These are phyloP conservation scores for Dipodascopsis tothii DNA, from an alignment of 805 yeast genomes.

Conservation along the genomic window DNA sequence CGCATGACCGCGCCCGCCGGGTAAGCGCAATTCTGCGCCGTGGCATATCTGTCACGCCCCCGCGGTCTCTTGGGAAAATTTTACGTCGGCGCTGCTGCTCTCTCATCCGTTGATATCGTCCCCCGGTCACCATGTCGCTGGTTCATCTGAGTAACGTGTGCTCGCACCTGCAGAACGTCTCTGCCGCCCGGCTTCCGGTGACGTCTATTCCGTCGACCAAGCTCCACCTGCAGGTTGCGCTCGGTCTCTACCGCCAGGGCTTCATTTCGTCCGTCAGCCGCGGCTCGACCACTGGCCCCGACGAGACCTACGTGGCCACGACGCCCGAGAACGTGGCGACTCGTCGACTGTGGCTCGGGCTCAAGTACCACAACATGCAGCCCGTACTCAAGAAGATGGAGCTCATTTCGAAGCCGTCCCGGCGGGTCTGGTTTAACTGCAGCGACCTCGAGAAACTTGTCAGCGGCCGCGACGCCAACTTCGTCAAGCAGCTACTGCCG, in stretches of 20 bases:
- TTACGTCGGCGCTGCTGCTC: too few relatives aligned
- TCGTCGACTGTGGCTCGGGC: slow-evolving; percentile 83
- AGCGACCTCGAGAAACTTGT: slow-evolving; percentile 67
- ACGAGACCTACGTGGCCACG: slow-evolving; percentile 44
- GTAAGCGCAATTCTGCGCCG: too few relatives aligned
- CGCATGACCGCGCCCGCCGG: too few relatives aligned
- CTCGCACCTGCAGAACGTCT: slow-evolving; percentile 82
- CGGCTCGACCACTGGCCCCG: slow-evolving; percentile 84
- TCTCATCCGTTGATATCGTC: too few relatives aligned
- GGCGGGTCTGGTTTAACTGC: slow-evolving; percentile 56
- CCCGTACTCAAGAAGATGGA: slow-evolving; percentile 68
- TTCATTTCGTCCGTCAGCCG: slow-evolving; percentile 75
- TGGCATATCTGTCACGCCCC: too few relatives aligned
- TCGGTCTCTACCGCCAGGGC: slow-evolving; percentile 85
- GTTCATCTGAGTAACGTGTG: slow-evolving; percentile 60
- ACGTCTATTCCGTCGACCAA: slow-evolving; percentile 80
- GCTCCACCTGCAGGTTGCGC: slow-evolving; percentile 72
- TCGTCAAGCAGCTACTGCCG: slow-evolving; percentile 73
- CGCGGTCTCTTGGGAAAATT: too few relatives aligned
- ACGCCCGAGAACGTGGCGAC: slow-evolving; percentile 82
- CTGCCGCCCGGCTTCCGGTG: slow-evolving; percentile 61
- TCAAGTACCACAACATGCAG: slow-evolving; percentile 74
- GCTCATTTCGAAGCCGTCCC: slow-evolving; percentile 77
- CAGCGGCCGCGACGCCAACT: slow-evolving; percentile 65
- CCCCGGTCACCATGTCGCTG: slow-evolving; percentile 12